Evolutionary conservation across 108 stramenopile species (phyloP), one percentile per base, ranked within the genome.

Genomic region (Skeletonema tropicum): DNA sequence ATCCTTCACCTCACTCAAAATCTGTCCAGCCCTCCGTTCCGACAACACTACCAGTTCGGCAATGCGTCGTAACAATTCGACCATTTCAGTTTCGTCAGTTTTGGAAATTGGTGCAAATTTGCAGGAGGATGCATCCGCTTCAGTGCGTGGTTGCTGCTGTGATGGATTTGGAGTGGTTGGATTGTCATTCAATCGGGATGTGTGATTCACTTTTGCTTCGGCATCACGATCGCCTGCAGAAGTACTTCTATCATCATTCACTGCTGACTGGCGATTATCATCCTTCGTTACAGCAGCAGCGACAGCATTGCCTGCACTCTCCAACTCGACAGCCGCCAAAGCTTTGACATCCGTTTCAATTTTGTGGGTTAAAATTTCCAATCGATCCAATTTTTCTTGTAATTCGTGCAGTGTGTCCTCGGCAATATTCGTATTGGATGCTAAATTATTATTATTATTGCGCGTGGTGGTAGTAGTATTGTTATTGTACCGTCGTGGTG

Each of bases 11-110:
- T 76, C 71, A 49, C 2, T 19, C n/a, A 77, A 30, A 15, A 81
- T 31, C 19, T 60, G 71, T 3, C 71, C 71, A 38, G 81, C 76
- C 71, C 49, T 59, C 14, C 77, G 70, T 73, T 94, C 93, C 2
- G 87, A 85, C 66, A 87, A 82, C 9, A 92, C 80, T 10, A 91
- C 93, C 68, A 92, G 70, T 72, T 94, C 93, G 1, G 93, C 89
- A 31, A 89, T 81, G 26, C 93, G 57, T 48, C 93, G 82, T 23
- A 94, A 46, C 21, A 86, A 70, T 84, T 94, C 93, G 4, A 94
- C 76, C 46, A 86, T 63, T 57, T 87, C 81, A n/a, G 67, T 65
- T 49, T 86, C 86, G 12, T 79, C 74, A 11, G 46, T 60, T 59
- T 26, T 31, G 25, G 55, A 32, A 52, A 91, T 79, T 12, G 79